Evolutionary conservation across 2,329 filamentous ascomycete species (phyloP), one percentile per base, ranked within the genome.

Genomic region (Trichoderma koningiopsis): DNA sequence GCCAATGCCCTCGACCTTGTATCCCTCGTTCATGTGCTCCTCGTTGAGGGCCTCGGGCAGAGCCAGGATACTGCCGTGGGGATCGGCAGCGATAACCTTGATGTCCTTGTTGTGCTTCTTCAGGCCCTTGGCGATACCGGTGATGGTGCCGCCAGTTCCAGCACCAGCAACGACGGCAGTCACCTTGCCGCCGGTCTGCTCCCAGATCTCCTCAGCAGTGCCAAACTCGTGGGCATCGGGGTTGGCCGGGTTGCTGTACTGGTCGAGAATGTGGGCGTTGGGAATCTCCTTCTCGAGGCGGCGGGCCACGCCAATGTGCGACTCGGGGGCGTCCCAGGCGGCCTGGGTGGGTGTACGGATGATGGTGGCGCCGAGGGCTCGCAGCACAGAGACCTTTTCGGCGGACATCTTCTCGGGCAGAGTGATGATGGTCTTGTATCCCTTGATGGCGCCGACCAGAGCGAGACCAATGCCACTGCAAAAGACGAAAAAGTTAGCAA

Each of bases 371-470:
- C 95, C 95, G 64, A 99, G 87, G 35, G 96, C 95, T 75, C 94
- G 92, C 71, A 99, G 87, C 33, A 99, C 96, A 2, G 95, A 92
- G 49, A 99, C 96, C 82, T 99, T 99, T 82, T 99, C 96, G 59
- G 94, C 92, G 1, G 94, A 97, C 96, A 99, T 99, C 86, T 99
- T 99, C 83, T 99, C 96, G 63, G 96, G 96, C 57, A 99, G 88
- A 13, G 96, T 99, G 80, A 99, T 99, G 82, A 99, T 98, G 52
- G 94, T 96, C 82, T 95, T 95, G 86, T 98, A 99, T 73, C 94
- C 95, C 84, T 97, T 98, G 77, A 99, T 92, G 19, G 96, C 96
- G 69, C 89, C 95, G 22, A 98, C 95, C 40, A 99, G 89, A 33
- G 96, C 96, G 52, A 99, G 86, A 27, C 96, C 96, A 73, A 99